Percentiles rank a stretch among this genome's conserved stretches.
Conservation (phyloP, 2,329 filamentous ascomycete genomes). For the Xylariomycetidae sp. region DNA sequence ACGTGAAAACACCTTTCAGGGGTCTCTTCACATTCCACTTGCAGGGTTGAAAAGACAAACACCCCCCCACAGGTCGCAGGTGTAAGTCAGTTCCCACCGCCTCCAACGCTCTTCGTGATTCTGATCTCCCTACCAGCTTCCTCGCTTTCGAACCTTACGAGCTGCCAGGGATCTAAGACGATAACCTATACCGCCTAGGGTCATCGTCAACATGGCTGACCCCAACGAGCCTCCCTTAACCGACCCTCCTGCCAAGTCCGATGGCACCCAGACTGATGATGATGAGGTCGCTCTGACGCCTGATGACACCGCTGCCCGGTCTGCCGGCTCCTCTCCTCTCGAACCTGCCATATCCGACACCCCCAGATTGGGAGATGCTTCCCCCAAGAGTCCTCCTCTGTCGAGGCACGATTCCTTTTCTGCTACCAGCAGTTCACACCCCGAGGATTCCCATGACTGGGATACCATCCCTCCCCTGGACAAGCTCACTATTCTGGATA, state of each 20-base stretch:
- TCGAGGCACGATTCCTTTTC: conserved; percentile 79
- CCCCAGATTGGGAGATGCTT: conserved; percentile 41
- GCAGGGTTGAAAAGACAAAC: no score
- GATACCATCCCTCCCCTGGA: conserved; percentile 83
- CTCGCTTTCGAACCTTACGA: no score
- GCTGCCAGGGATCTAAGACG: no score
- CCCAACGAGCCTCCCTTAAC: conserved; percentile 26
- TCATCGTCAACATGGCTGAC: conserved; percentile 39
- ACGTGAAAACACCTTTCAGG: no score
- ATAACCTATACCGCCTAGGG: no score
- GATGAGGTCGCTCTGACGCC: conserved; percentile 38
- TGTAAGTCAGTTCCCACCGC: no score
- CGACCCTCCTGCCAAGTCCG: conserved; percentile 31
- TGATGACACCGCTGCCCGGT: conserved; percentile 34
- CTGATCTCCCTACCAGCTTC: no score
- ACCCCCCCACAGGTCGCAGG: no score
- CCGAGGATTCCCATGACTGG: no score
- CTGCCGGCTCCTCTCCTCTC: conserved; percentile 36
- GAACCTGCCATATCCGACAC: conserved; percentile 42
- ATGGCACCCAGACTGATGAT: conserved; percentile 35
- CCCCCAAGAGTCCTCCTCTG: conserved; percentile 47
- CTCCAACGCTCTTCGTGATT: no score
- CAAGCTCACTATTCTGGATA: conserved; percentile 82
- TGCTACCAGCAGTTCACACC: conserved; percentile 77
- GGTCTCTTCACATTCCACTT: no score